Evolutionary conservation across 352 stramenopile species (phyloP).

Genomic region (Thraustochytrium sp.): DNA sequence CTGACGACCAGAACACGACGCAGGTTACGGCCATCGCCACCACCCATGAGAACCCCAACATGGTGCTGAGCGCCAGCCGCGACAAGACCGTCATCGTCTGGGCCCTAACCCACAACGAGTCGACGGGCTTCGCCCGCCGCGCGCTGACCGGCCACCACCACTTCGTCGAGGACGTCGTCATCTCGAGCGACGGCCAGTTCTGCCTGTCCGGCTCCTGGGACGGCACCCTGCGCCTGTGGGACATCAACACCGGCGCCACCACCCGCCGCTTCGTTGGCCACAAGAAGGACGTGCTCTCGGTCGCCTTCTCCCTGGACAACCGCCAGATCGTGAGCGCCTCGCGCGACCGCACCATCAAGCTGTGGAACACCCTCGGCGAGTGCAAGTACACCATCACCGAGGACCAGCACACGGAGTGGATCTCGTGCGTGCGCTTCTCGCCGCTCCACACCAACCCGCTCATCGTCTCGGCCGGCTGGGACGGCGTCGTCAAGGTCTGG

Average conservation of each 20-base stretch:
- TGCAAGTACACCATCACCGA: slow-evolving; percentile 98
- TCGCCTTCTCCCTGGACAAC: slow-evolving; percentile 98
- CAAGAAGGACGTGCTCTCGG: slow-evolving; percentile 99
- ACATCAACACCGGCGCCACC: slow-evolving; percentile 97
- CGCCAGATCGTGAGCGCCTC: slow-evolving; percentile 98
- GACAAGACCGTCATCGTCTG: slow-evolving; percentile 98
- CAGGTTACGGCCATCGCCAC: slow-evolving; percentile 87
- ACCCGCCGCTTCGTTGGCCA: slow-evolving; percentile 96
- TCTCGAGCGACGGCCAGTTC: slow-evolving; percentile 98
- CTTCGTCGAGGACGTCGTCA: slow-evolving; percentile 99
- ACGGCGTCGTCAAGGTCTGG: slow-evolving; percentile 99
- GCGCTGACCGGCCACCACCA: slow-evolving; percentile 96
- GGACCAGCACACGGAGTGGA: slow-evolving; percentile 98
- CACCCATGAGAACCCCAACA: slow-evolving; percentile 96
- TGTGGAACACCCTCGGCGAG: slow-evolving; percentile 99
- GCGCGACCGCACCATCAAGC: slow-evolving; percentile 98
- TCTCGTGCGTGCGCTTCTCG: slow-evolving; percentile 98
- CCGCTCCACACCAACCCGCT: slow-evolving; percentile 80
- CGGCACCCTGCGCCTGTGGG: slow-evolving; percentile 96
- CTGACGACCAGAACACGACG: no score
- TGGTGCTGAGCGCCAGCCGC: slow-evolving; percentile 93
- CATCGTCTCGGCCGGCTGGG: slow-evolving; percentile 98
- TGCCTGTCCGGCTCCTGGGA: slow-evolving; percentile 98
- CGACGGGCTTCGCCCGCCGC: slow-evolving; percentile 92
- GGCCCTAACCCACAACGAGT: slow-evolving; percentile 66